Evolutionary conservation across 331 rosid genomes (phyloP).

Genomic region (Arachis monticola): DNA sequence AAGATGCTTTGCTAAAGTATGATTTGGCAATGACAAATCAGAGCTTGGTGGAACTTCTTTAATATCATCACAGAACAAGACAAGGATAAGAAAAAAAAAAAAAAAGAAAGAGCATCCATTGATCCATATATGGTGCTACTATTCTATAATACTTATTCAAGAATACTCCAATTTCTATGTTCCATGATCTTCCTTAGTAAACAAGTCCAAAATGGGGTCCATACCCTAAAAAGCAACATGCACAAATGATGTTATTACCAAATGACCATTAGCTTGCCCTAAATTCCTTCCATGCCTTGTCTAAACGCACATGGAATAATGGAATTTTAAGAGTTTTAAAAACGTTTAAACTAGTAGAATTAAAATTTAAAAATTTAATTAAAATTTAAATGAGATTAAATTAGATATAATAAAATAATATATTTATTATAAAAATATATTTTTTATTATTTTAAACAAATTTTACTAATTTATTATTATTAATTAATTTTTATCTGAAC

Average conservation of each 20-base stretch:
- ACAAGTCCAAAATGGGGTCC: slow-evolving; percentile 63
- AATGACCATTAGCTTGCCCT: slow-evolving; percentile 40
- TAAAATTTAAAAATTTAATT: too few relatives aligned
- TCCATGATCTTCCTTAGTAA: slow-evolving; percentile 53
- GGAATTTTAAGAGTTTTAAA: too few relatives aligned
- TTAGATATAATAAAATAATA: too few relatives aligned
- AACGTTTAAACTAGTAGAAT: too few relatives aligned
- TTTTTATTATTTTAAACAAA: too few relatives aligned
- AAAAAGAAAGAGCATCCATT: slow-evolving; percentile 33
- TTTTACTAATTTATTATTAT: background rate
- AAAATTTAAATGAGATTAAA: too few relatives aligned
- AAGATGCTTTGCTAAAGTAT: slow-evolving; percentile 39
- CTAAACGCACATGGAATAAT: slow-evolving; percentile 43
- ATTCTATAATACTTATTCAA: slow-evolving; percentile 46
- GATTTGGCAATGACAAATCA: slow-evolving; percentile 36
- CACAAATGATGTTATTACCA: slow-evolving; percentile 47
- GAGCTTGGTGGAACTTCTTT: slow-evolving; percentile 46
- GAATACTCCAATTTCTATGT: slow-evolving; percentile 43
- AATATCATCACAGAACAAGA: background rate
- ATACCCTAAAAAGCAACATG: slow-evolving; percentile 38
- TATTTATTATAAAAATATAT: background rate
- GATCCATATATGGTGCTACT: slow-evolving; percentile 18
- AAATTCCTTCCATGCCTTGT: slow-evolving; percentile 66
- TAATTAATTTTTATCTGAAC: too few relatives aligned
- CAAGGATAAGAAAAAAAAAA: slow-evolving; percentile 42